Conservation (phyloP, 2,329 filamentous ascomycete species). For the Colletotrichum tanaceti region DNA sequence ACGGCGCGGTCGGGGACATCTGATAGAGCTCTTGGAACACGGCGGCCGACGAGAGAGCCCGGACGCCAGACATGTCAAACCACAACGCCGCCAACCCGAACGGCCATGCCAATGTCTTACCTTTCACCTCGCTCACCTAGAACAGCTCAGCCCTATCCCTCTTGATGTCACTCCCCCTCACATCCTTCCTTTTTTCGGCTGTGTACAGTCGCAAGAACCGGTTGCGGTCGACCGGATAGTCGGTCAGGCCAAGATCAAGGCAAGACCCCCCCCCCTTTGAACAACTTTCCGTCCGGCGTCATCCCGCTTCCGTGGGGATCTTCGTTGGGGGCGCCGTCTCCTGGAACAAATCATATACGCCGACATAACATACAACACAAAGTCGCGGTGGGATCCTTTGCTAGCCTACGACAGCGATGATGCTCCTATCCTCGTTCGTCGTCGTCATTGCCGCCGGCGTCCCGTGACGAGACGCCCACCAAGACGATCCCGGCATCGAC, state of each 20-base stretch:
- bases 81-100: not conserved
- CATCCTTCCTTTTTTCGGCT: not conserved
- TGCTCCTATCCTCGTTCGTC: not conserved
- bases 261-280: too few relatives aligned
- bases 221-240: conserved; percentile 17
- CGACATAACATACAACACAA: not conserved
- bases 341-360: not conserved
- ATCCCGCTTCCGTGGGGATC: conserved; percentile 14
- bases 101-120: conserved; percentile 1
- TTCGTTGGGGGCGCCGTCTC: not conserved
- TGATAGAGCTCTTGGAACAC: not conserved
- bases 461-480: not conserved
- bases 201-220: not conserved
- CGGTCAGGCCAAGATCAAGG: not conserved
- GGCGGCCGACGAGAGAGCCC: not conserved
- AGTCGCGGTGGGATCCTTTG: not conserved
- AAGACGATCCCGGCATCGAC: not conserved
- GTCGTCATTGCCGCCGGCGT: not conserved
- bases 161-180: not conserved
- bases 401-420: not conserved
- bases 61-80: not conserved
- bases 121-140: not conserved
- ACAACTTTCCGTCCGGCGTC: not conserved
- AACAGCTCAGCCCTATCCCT: conserved; percentile 8
- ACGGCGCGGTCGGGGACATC: not conserved